Percentiles rank a stretch among this genome's conserved stretches.
These are phyloP conservation scores for Solanum pimpinellifolium DNA, from an alignment of 257 asterid species.

Conservation along the genomic window DNA sequence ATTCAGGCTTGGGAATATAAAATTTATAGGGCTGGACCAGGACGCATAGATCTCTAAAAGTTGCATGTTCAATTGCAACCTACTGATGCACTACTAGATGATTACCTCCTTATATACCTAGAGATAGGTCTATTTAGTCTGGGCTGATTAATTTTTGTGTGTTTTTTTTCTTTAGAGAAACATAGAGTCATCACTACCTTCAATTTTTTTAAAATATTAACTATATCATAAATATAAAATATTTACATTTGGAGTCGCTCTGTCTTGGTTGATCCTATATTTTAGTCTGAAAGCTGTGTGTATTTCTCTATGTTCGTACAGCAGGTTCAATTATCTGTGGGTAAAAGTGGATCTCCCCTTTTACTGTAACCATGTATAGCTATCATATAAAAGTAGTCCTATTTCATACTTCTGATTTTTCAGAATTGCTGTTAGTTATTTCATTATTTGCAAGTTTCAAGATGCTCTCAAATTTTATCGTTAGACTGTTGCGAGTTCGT, in stretches of 20 bases:
- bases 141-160: background rate
- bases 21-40: background rate
- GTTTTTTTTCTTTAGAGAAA: background rate
- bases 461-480: background rate
- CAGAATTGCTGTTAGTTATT: background rate
- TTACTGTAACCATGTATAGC: background rate
- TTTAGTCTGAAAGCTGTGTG: background rate
- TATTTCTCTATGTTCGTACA: background rate
- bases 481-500: background rate
- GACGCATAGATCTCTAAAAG: background rate
- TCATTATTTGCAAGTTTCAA: background rate
- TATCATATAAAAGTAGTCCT: background rate
- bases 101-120: background rate
- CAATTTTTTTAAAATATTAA: background rate
- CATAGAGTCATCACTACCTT: background rate
- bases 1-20: background rate
- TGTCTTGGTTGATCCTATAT: background rate
- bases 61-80: background rate
- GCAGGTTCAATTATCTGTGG: background rate
- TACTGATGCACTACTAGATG: background rate
- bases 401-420: background rate
- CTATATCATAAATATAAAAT: background rate
- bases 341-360: background rate
- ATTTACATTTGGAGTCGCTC: background rate
- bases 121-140: background rate